Conservation (phyloP, 139 green algal genomes). For the Chlorella sorokiniana region DNA sequence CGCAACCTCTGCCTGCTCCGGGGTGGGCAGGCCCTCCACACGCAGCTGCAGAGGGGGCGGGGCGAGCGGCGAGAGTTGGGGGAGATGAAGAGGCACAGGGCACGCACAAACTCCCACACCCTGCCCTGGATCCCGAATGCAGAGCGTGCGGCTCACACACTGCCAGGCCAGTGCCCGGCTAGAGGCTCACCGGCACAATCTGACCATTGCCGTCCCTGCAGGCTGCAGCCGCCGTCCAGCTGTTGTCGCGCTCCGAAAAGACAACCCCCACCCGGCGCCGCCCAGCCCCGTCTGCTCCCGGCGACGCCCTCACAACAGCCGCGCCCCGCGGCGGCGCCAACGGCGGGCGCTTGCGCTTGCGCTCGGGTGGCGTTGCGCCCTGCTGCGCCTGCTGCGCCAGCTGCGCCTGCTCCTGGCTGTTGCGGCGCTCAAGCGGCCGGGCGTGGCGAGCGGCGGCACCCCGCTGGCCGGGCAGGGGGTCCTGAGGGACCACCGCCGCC, state of each 20-base stretch:
- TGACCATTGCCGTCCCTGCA: neutral
- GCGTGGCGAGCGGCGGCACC: neutral
- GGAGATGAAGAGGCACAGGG: neutral
- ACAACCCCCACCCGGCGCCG: slow-evolving; percentile 8
- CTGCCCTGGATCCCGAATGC: too few species aligned
- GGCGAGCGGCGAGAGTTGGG: neutral
- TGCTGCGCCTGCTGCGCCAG: neutral
- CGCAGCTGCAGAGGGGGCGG: neutral
- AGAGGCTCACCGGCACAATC: neutral
- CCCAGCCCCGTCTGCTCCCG: neutral
- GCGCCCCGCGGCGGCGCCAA: neutral
- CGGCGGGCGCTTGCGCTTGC: neutral
- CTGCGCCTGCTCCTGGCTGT: neutral
- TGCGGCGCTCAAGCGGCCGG: neutral
- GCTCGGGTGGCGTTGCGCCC: neutral
- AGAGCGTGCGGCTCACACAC: too few species aligned
- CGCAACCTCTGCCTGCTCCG: slow-evolving; percentile 9
- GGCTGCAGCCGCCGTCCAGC: slow-evolving; percentile 2
- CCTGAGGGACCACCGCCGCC: neutral
- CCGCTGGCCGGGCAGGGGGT: slow-evolving; percentile 7
- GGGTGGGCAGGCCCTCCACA: neutral
- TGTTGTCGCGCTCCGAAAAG: neutral
- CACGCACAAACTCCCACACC: neutral
- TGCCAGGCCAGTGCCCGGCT: neutral
- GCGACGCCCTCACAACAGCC: too few species aligned